A percentile compares a stretch with the other conserved stretches of the same genome.
Conservation (phyloP, 2,329 filamentous ascomycete species). For the Stachybotrys echinatus region DNA sequence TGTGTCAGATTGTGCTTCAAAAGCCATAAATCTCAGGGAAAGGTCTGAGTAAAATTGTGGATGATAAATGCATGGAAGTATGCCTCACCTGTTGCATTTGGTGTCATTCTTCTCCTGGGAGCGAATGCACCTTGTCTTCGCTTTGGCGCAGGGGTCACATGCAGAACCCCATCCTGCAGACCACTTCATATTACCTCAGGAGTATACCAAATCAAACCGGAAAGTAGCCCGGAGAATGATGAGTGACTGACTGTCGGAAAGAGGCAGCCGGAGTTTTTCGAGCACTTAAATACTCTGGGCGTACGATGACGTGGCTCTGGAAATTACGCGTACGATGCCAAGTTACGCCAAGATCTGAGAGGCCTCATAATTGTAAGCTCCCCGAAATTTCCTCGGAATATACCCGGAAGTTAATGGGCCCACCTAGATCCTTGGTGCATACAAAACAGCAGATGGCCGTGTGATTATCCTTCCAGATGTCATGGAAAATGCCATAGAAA, state of each 20-base stretch:
- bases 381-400: too few species aligned
- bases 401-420: too few species aligned
- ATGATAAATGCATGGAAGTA: too few species aligned
- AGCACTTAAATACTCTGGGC: neutral
- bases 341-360: too few species aligned
- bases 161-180: conserved; percentile 6
- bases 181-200: neutral
- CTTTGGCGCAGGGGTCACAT: conserved; percentile 8
- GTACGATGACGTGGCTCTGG: neutral
- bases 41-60: too few species aligned
- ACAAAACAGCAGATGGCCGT: too few species aligned
- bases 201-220: neutral
- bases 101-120: conserved; percentile 1
- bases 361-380: too few species aligned
- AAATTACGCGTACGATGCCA: too few species aligned
- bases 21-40: neutral
- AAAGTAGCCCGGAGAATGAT: neutral
- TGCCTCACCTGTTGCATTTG: conserved; percentile 6
- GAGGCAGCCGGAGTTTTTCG: neutral
- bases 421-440: too few species aligned
- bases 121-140: conserved; percentile 9
- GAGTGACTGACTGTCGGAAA: neutral
- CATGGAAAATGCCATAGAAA: too few species aligned
- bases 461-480: too few species aligned
- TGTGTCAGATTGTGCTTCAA: too few species aligned